These are phyloP conservation scores for Fusarium floridanum DNA, from an alignment of 2,329 filamentous ascomycete genomes.

Conservation along the genomic window DNA sequence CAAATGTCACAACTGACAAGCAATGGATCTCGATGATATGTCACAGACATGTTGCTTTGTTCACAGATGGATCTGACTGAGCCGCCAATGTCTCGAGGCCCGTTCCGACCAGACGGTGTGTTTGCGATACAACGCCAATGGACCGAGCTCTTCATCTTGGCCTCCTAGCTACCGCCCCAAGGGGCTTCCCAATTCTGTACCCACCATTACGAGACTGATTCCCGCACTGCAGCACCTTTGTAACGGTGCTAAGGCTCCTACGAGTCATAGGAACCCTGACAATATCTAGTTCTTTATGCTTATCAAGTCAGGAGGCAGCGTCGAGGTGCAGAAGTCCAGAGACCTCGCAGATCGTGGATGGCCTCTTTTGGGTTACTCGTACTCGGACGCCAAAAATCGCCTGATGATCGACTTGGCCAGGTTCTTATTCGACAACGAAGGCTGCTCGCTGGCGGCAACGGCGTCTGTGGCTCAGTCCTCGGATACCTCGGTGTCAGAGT, in stretches of 20 bases:
- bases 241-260: not conserved
- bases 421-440: not conserved
- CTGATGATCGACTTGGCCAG: not conserved
- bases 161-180: not conserved
- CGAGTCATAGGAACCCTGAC: not conserved
- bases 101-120: not conserved
- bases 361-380: not conserved
- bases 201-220: not conserved
- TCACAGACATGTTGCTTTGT: not conserved
- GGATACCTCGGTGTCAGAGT: not conserved
- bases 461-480: not conserved
- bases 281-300: slow-evolving; percentile 1
- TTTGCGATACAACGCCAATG: not conserved
- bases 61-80: not conserved
- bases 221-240: not conserved
- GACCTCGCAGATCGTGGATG: not conserved
- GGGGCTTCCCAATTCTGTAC: not conserved
- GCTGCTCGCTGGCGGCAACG: not conserved
- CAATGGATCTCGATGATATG: not conserved
- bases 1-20: not conserved
- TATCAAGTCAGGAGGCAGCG: not conserved
- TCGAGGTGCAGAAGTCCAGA: not conserved
- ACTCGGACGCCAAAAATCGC: not conserved
- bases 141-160: not conserved
- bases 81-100: not conserved